Conservation (phyloP, 306 rosid genomes). For the Cucurbita ficifolia region DNA sequence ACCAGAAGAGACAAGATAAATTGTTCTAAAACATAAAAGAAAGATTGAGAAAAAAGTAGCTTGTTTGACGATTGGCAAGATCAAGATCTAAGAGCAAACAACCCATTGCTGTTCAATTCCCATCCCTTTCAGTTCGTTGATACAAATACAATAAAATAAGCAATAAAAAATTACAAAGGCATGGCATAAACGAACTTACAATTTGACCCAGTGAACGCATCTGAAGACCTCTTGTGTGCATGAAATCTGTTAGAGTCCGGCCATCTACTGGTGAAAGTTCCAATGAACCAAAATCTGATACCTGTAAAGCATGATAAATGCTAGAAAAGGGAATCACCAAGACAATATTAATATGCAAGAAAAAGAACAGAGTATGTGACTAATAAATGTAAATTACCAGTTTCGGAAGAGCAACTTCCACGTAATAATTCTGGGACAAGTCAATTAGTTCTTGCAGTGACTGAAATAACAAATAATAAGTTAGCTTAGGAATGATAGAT, state of each 20-base stretch:
- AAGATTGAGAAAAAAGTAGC: neutral
- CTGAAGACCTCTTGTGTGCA: constrained; percentile 92
- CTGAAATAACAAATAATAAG: constrained; percentile 32
- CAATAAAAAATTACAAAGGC: neutral
- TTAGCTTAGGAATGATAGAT: constrained; percentile 19
- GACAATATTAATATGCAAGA: constrained; percentile 10
- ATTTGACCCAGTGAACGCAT: constrained; percentile 94
- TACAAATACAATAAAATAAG: neutral
- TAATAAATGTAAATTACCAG: constrained; percentile 48
- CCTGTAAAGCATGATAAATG: constrained; percentile 42
- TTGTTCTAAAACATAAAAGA: neutral
- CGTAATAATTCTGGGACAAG: constrained; percentile 66
- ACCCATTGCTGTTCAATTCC: neutral
- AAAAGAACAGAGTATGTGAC: constrained; percentile 13
- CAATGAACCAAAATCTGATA: constrained; percentile 95
- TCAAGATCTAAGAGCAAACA: neutral
- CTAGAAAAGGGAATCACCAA: constrained; percentile 17
- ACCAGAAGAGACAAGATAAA: neutral
- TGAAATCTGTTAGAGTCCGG: constrained; percentile 92
- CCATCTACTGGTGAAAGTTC: constrained; percentile 99
- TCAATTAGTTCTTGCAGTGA: constrained; percentile 66
- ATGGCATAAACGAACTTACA: constrained; percentile 42
- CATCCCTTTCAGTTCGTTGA: neutral
- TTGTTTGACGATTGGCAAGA: constrained; percentile 4
- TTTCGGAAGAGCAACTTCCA: constrained; percentile 95